These are phyloP conservation scores for Polytrichum formosum DNA, from an alignment of 225 moss, liverwort and hornwort genomes.

Conservation along the genomic window DNA sequence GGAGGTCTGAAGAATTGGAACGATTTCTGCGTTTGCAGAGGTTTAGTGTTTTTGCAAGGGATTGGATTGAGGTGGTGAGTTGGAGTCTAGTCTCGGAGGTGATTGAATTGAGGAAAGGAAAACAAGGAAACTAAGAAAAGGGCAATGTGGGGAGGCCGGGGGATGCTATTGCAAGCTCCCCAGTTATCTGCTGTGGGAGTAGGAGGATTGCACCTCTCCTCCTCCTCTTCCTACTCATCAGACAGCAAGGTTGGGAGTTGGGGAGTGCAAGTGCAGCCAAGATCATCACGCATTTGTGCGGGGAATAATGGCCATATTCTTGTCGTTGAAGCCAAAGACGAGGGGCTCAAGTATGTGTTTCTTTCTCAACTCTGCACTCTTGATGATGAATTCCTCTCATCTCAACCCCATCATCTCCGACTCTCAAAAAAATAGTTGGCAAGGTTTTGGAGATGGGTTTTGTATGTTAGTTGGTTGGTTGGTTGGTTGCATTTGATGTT, in stretches of 20 bases:
- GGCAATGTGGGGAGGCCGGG: constrained; percentile 53
- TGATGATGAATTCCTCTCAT: not conserved
- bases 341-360: constrained; percentile 25
- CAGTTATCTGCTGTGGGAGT: constrained; percentile 37
- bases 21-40: too few relatives aligned
- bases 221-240: constrained; percentile 5
- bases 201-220: constrained; percentile 37
- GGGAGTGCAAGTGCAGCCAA: constrained; percentile 17
- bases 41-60: too few relatives aligned
- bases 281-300: constrained; percentile 7
- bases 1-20: too few relatives aligned
- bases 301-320: constrained; percentile 14
- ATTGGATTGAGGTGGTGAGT: too few relatives aligned
- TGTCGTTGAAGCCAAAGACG: constrained; percentile 47
- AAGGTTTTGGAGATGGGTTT: not conserved
- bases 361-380: not conserved
- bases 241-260: constrained; percentile 1
- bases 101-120: not conserved
- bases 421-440: not conserved
- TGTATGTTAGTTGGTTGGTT: not conserved
- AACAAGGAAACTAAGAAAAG: not conserved
- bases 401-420: not conserved
- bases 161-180: constrained; percentile 50
- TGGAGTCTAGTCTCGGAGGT: too few relatives aligned
- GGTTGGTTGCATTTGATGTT: not conserved